Percentiles rank a stretch among this genome's conserved stretches.
phyloP scores from a whole-genome alignment of 495 filamentous ascomycete species.

The Neurospora tetraspora region DNA sequence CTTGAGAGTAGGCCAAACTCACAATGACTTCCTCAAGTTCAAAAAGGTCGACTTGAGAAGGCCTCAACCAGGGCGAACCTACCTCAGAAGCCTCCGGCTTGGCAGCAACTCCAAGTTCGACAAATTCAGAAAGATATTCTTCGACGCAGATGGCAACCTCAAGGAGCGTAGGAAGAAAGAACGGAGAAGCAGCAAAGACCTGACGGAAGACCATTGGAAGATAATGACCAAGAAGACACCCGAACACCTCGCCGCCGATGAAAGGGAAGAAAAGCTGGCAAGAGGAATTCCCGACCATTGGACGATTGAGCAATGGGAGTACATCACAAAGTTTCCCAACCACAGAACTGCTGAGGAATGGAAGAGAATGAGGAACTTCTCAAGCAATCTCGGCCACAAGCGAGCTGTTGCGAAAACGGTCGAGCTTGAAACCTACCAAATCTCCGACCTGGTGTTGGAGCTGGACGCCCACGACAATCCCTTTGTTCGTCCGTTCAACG shows the following conservation, averaged over 20 bases:
- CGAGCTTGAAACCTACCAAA: conserved; percentile 2
- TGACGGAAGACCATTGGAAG: neutral
- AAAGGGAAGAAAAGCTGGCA: neutral
- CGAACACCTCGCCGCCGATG: neutral
- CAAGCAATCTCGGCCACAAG: neutral
- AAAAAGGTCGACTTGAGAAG: neutral
- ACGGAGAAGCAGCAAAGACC: neutral
- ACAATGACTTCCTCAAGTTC: neutral
- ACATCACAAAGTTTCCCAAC: neutral
- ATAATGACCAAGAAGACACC: neutral
- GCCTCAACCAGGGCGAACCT: neutral
- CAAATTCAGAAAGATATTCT: neutral
- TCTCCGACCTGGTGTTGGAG: conserved; percentile 14
- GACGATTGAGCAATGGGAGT: neutral
- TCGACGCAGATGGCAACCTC: neutral
- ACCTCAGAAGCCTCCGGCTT: neutral
- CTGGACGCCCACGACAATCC: conserved; percentile 17
- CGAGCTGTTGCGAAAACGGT: neutral
- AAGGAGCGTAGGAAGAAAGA: neutral
- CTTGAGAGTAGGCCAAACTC: neutral
- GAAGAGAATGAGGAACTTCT: neutral
- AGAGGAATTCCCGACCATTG: neutral
- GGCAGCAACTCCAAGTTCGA: neutral
- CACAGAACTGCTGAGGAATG: neutral
- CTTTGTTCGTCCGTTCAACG: conserved; percentile 13